A percentile compares a stretch with the other conserved stretches of the same genome.
Evolutionary conservation across 2,329 filamentous ascomycete genomes (phyloP).

Genomic region (Cladophialophora yegresii): DNA sequence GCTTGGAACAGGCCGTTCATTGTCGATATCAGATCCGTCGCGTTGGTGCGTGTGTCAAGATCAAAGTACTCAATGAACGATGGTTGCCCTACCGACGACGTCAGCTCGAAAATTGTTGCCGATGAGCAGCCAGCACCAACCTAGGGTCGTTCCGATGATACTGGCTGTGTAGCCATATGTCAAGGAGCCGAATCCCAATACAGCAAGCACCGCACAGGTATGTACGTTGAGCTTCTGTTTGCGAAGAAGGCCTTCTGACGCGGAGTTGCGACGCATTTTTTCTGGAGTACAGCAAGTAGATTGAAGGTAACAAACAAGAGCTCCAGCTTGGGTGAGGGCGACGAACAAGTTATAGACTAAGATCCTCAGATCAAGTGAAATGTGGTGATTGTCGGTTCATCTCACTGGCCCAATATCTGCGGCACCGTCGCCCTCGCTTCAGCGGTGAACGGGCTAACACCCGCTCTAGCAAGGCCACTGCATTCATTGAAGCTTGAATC

Average conservation of each 20-base stretch:
- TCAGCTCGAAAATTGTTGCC: neutral
- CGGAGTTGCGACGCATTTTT: slow-evolving; percentile 22
- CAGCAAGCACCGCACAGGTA: slow-evolving; percentile 27
- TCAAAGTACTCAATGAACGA: slow-evolving; percentile 46
- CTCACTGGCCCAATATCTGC: neutral
- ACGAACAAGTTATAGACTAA: neutral
- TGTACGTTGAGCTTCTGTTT: slow-evolving; percentile 28
- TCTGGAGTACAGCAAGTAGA: neutral
- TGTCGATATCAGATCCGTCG: slow-evolving; percentile 30
- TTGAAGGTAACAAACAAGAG: neutral
- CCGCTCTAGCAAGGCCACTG: neutral
- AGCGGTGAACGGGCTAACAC: neutral
- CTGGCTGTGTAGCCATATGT: slow-evolving; percentile 33
- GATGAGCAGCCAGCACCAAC: slow-evolving; percentile 26
- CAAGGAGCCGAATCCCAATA: slow-evolving; percentile 30
- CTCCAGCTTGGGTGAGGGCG: neutral
- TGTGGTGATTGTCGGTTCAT: neutral
- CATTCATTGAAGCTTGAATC: neutral
- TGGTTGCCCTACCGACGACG: slow-evolving; percentile 41
- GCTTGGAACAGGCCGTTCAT: slow-evolving; percentile 32
- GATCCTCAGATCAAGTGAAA: neutral
- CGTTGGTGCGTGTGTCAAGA: slow-evolving; percentile 26
- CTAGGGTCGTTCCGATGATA: slow-evolving; percentile 34
- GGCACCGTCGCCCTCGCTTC: neutral
- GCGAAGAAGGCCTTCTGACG: slow-evolving; percentile 23